Percentiles rank a stretch among this genome's conserved stretches.
Evolutionary conservation across 192 early-diverging fungal species (phyloP).

Genomic region (Podila minutissima): DNA sequence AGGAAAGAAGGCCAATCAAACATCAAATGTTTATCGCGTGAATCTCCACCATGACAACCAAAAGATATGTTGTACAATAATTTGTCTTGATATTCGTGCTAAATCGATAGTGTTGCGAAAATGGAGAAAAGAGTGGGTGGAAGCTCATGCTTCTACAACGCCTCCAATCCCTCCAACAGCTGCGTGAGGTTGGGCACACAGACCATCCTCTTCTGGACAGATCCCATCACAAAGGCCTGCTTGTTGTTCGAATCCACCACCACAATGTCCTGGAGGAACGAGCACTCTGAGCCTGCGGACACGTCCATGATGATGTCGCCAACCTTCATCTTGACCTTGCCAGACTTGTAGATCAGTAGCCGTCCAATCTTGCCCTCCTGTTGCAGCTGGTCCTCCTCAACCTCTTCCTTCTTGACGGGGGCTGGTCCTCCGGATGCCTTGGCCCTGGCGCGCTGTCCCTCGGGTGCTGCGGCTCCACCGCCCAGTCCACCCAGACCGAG

Average conservation of each 20-base stretch:
- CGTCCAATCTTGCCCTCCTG: slow-evolving; percentile 68
- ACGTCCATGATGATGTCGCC: slow-evolving; percentile 72
- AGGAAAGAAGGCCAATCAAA: too few species aligned
- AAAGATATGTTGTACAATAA: neutral
- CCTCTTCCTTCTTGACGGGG: slow-evolving; percentile 17
- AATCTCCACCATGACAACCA: too few species aligned
- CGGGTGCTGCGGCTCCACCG: slow-evolving; percentile 12
- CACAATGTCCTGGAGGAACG: slow-evolving; percentile 68
- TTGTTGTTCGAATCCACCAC: slow-evolving; percentile 63
- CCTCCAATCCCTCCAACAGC: slow-evolving; percentile 43
- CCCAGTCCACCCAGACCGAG: slow-evolving; percentile 7
- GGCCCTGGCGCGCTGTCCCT: slow-evolving; percentile 26
- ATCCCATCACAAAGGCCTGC: slow-evolving; percentile 64
- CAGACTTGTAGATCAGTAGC: slow-evolving; percentile 69
- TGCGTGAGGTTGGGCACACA: slow-evolving; percentile 71
- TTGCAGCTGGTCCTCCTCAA: slow-evolving; percentile 24
- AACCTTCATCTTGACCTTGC: slow-evolving; percentile 71
- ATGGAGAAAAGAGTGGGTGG: neutral
- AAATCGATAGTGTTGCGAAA: neutral
- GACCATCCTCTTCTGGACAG: slow-evolving; percentile 63
- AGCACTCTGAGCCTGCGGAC: slow-evolving; percentile 59
- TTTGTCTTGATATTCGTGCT: too few species aligned
- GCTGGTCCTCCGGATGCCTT: slow-evolving; percentile 17
- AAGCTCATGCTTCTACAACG: neutral
- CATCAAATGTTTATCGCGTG: too few species aligned